phyloP scores from a whole-genome alignment of 2,329 filamentous ascomycete species.

The Fusarium heterosporum region DNA sequence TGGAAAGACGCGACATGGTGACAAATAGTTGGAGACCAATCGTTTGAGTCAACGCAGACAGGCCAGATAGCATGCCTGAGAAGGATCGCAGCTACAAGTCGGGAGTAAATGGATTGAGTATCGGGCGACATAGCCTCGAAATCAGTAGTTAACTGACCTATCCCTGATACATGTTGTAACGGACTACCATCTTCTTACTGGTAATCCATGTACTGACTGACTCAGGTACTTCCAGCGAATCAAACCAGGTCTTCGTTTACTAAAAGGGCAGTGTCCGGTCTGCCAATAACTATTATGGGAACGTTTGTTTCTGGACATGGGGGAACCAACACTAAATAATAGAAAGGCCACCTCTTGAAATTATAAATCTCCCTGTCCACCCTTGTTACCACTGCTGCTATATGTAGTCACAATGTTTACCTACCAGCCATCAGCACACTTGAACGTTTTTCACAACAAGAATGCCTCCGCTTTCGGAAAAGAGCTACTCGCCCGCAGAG shows the following conservation, averaged over 20 bases:
- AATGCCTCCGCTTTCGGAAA: constrained; percentile 2
- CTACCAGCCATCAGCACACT: neutral
- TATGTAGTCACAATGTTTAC: neutral
- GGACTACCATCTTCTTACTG: neutral
- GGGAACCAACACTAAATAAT: neutral
- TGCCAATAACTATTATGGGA: neutral
- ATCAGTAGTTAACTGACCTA: neutral
- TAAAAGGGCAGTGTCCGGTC: neutral
- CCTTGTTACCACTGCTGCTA: neutral
- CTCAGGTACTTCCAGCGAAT: neutral
- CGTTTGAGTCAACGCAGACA: neutral
- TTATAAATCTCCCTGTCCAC: neutral
- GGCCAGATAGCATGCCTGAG: neutral
- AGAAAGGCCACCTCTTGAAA: constrained; percentile 1
- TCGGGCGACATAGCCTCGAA: neutral
- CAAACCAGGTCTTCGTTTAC: neutral
- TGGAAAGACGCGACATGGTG: neutral
- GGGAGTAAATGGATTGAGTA: neutral
- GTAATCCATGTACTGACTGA: neutral
- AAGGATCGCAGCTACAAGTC: neutral
- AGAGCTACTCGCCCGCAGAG: constrained; percentile 1
- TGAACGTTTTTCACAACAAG: neutral
- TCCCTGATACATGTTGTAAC: neutral
- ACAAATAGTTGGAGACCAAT: neutral
- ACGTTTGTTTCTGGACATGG: neutral